A percentile compares a stretch with the other conserved stretches of the same genome.
phyloP scores from a whole-genome alignment of 768 basidiomycete species.

The Sutorius australiensis region DNA sequence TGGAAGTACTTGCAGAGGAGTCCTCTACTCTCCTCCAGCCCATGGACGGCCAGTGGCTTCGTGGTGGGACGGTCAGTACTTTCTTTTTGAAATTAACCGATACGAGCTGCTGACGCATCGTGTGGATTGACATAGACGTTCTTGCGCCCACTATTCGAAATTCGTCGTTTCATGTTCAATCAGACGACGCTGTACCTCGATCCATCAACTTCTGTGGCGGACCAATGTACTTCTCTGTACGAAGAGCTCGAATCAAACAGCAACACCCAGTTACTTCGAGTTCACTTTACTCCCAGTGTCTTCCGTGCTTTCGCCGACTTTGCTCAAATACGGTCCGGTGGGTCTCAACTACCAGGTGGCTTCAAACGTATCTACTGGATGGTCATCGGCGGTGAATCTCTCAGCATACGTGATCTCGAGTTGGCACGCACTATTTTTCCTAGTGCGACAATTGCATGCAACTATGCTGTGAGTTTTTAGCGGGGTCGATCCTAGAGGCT shows the following conservation, averaged over 20 bases:
- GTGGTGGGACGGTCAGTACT: conserved; percentile 28
- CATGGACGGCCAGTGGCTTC: conserved; percentile 32
- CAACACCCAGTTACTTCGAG: conserved; percentile 24
- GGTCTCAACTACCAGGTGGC: conserved; percentile 14
- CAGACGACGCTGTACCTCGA: conserved; percentile 31
- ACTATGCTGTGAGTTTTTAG: conserved; percentile 25
- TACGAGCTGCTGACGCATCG: neutral
- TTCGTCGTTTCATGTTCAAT: conserved; percentile 33
- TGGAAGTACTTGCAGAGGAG: conserved; percentile 25
- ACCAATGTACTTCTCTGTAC: conserved; percentile 23
- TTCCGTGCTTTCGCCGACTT: conserved; percentile 31
- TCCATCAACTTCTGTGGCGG: conserved; percentile 24
- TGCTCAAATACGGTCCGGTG: conserved; percentile 19
- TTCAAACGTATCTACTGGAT: conserved; percentile 32
- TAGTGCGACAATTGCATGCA: conserved; percentile 27
- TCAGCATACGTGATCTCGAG: conserved; percentile 24
- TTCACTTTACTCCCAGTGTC: conserved; percentile 29
- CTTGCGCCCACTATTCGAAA: conserved; percentile 30
- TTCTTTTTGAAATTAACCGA: neutral
- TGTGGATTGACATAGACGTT: conserved; percentile 18
- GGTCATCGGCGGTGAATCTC: conserved; percentile 31
- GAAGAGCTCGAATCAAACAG: conserved; percentile 23
- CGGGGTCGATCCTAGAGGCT: too few relatives aligned
- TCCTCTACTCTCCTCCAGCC: conserved; percentile 27
- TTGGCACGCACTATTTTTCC: conserved; percentile 25